These are phyloP conservation scores for Zygnema cylindricum DNA, from an alignment of 139 green algal species.

Conservation along the genomic window DNA sequence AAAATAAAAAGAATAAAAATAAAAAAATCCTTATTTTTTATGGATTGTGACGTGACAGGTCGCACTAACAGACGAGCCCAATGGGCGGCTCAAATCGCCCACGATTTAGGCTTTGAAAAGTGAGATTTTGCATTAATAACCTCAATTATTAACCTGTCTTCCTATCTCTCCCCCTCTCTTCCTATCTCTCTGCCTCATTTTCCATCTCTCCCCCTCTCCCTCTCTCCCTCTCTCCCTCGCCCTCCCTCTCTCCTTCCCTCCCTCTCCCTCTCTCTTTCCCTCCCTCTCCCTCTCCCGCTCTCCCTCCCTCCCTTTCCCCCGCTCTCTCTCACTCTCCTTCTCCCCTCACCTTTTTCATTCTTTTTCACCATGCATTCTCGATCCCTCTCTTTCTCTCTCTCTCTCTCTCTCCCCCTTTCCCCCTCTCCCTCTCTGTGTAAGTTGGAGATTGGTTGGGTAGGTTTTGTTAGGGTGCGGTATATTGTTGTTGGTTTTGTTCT, in stretches of 20 bases:
- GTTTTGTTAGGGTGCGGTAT: too few species aligned
- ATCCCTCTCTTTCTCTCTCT: background rate
- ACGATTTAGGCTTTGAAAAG: conserved; percentile 43
- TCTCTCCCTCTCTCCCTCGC: background rate
- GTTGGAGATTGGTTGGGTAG: too few species aligned
- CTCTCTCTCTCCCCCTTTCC: background rate
- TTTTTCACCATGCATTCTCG: background rate
- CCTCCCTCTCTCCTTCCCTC: background rate
- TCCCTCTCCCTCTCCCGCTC: conserved; percentile 11
- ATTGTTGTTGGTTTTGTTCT: too few species aligned
- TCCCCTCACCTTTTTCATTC: background rate
- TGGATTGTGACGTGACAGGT: too few species aligned
- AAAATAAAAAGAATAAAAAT: too few species aligned
- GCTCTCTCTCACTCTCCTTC: background rate
- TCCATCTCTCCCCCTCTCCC: background rate
- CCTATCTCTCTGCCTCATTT: background rate
- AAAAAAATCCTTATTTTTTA: too few species aligned
- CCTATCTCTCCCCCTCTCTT: background rate
- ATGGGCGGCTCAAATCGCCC: conserved; percentile 76
- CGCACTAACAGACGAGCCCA: conserved; percentile 63
- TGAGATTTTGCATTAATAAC: conserved; percentile 14
- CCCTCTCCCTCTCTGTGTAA: too few species aligned
- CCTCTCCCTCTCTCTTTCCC: background rate
- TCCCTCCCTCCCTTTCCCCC: conserved; percentile 2
- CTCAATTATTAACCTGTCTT: background rate